Evolutionary conservation across 805 yeast species (phyloP).

Genomic region (Metschnikowia proteae): DNA sequence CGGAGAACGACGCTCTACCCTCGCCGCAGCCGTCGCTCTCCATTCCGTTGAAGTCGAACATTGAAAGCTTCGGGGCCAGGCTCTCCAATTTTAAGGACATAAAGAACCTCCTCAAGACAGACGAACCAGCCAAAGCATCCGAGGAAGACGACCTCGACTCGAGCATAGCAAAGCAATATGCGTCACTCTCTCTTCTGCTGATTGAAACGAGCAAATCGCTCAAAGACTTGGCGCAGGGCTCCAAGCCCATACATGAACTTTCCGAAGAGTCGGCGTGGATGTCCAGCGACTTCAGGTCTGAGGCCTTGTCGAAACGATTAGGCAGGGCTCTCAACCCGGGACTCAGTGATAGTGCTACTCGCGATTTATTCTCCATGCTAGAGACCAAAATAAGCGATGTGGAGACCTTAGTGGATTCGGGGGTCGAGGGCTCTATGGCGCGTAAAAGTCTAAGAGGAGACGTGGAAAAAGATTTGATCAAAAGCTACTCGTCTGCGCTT

Average conservation of each 20-base stretch:
- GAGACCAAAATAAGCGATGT: slow-evolving; percentile 29
- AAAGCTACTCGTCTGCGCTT: slow-evolving; percentile 42
- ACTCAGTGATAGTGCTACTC: slow-evolving; percentile 31
- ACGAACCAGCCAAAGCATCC: slow-evolving; percentile 4
- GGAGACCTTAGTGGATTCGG: slow-evolving; percentile 42
- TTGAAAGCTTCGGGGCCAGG: slow-evolving; percentile 31
- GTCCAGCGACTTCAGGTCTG: slow-evolving; percentile 8
- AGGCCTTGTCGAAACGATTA: slow-evolving; percentile 41
- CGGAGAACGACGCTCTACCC: slow-evolving; percentile 28
- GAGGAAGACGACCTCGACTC: slow-evolving; percentile 7
- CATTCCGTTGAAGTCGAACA: slow-evolving; percentile 37
- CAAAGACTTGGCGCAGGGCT: neutral
- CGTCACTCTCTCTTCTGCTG: slow-evolving; percentile 42
- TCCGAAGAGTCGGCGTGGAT: neutral
- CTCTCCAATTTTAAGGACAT: slow-evolving; percentile 33
- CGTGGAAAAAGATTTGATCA: slow-evolving; percentile 57
- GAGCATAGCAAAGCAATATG: slow-evolving; percentile 45
- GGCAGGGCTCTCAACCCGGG: slow-evolving; percentile 47
- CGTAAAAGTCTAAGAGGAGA: slow-evolving; percentile 58
- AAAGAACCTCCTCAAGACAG: slow-evolving; percentile 25
- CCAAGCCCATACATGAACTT: neutral
- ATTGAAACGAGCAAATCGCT: slow-evolving; percentile 10
- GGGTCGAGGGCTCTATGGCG: slow-evolving; percentile 53
- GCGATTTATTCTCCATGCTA: slow-evolving; percentile 31
- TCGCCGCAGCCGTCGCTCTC: slow-evolving; percentile 44